Evolutionary conservation across 371 early-diverging fungal genomes (phyloP).

Genomic region (Rhizopus sp.): DNA sequence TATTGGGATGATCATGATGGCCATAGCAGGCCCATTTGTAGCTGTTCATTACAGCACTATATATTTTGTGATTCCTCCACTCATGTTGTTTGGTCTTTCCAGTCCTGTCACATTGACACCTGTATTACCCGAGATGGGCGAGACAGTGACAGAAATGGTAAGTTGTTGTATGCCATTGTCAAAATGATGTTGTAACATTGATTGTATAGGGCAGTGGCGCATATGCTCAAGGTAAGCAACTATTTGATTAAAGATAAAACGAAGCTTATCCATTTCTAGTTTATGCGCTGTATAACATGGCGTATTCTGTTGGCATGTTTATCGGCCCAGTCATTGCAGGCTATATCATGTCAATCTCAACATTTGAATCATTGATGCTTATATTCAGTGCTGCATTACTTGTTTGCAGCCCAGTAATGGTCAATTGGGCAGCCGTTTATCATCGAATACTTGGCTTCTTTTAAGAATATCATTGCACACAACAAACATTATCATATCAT

Average conservation of each 20-base stretch:
- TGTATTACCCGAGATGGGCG: constrained; percentile 60
- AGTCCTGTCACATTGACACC: constrained; percentile 61
- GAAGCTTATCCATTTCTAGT: constrained; percentile 23
- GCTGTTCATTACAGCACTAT: constrained; percentile 43
- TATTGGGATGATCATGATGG: constrained; percentile 53
- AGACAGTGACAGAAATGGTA: constrained; percentile 53
- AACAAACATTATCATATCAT: too few species aligned
- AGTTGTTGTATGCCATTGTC: constrained; percentile 19
- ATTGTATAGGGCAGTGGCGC: constrained; percentile 45
- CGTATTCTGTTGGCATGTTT: constrained; percentile 60
- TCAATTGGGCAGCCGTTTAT: constrained; percentile 36
- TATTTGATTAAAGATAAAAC: neutral
- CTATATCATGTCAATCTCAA: constrained; percentile 35
- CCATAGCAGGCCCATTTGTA: constrained; percentile 50
- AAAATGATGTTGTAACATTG: neutral
- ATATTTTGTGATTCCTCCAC: constrained; percentile 48
- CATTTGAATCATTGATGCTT: constrained; percentile 43
- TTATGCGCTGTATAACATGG: constrained; percentile 61
- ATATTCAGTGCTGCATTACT: constrained; percentile 30
- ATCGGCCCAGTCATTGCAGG: constrained; percentile 62
- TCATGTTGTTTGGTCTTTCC: constrained; percentile 59
- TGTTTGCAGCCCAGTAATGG: constrained; percentile 44
- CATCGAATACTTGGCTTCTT: constrained; percentile 8
- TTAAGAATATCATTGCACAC: neutral
- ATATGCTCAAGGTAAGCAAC: constrained; percentile 50